Evolutionary conservation across 441 rosid genomes (phyloP), one percentile per base, ranked within the genome.

Genomic region (Viola pubescens): DNA sequence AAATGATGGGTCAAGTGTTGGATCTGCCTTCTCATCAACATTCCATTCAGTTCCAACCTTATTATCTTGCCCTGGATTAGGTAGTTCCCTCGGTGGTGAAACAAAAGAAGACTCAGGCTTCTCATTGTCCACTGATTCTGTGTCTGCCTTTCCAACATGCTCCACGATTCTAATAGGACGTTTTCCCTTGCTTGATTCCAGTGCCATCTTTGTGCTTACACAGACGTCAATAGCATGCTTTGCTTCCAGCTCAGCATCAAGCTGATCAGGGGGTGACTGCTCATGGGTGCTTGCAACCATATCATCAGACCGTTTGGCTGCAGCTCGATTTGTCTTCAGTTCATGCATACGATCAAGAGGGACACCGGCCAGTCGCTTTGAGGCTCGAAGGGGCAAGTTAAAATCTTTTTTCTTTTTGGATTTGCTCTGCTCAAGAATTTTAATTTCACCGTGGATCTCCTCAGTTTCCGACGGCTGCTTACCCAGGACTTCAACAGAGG

Each of bases 311-410:
- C 50, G 68, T 59, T 68, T 70, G 58, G 48, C 62, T 19, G 63
- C 59, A 53, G 65, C 58, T 71, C 52, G 71, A 65, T 65, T 70
- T 70, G 77, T 59, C 71, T 78, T 74, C 44, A 83, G 72, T 71
- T 87, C 92, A 60, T 82, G 81, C 42, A 71, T 68, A 41, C 83
- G 84, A 65, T 88, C 84, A 60, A 82, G 86, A 47, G 82, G 82
- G 58, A 87, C 66, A 49, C 96, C 97, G 72, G 98, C 92, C 68
- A 89, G 88, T 41, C 98, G 81, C 69, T 81, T 89, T 65, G 98
- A 94, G 68, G 91, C 73, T 58, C 96, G 77, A 39, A 89, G 82
- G 43, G 89, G 80, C 52, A 75, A 58, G 53, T 74, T 66, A 13
- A 62, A 14, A 16, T 60, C 69, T 44, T 73, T 80, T 59, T 65